Conservation (phyloP, 1,284 basidiomycete genomes). For the Trichosporon sp. region DNA sequence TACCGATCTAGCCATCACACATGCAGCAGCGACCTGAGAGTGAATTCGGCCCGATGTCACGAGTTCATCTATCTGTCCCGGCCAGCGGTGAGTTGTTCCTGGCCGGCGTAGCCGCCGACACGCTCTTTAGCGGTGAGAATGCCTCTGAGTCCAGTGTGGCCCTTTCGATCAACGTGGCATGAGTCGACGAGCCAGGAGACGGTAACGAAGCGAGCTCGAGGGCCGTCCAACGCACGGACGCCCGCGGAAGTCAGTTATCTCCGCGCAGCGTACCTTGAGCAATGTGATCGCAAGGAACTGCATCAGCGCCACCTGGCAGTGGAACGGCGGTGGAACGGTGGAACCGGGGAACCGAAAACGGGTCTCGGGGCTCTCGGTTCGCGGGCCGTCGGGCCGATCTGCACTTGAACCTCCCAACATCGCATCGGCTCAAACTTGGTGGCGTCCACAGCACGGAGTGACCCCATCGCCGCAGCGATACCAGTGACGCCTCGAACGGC, state of each 20-base stretch:
- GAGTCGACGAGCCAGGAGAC: too few relatives aligned
- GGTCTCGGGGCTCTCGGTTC: neutral
- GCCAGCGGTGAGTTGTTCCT: neutral
- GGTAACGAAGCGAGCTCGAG: neutral
- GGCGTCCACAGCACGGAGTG: too few relatives aligned
- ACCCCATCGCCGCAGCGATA: neutral
- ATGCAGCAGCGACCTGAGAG: neutral
- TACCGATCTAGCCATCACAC: neutral
- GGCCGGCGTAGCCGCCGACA: neutral
- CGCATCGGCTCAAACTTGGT: neutral
- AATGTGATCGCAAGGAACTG: too few relatives aligned
- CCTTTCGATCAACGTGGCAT: too few relatives aligned
- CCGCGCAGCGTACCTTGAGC: too few relatives aligned
- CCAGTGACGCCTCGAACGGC: neutral
- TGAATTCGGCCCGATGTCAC: slow-evolving; percentile 8
- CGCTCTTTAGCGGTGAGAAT: neutral
- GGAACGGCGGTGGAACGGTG: neutral
- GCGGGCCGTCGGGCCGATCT: neutral
- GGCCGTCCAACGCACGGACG: neutral
- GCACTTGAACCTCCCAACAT: too few relatives aligned
- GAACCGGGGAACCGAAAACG: neutral
- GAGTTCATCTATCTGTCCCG: neutral
- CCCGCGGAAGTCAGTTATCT: neutral
- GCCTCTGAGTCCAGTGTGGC: neutral
- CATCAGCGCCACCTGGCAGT: neutral